phyloP scores from a whole-genome alignment of 306 rosid genomes.

The Vigna mungo region DNA sequence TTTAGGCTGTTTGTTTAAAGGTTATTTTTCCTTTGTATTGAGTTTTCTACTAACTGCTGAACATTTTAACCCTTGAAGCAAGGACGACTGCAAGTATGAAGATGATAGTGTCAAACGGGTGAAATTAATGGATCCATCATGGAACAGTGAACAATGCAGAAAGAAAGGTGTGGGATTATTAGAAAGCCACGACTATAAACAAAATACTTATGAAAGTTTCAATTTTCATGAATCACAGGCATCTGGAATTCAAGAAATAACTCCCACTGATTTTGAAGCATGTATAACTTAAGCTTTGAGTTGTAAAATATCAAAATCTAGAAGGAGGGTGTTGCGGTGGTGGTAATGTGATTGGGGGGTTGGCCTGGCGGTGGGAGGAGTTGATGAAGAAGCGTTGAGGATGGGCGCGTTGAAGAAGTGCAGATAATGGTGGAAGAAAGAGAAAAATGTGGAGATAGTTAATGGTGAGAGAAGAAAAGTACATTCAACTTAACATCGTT shows the following conservation, averaged over 20 bases:
- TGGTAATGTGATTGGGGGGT: too few species aligned
- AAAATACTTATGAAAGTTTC: slow-evolving; percentile 40
- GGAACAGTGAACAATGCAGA: slow-evolving; percentile 39
- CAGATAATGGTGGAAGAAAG: too few species aligned
- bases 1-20: slow-evolving; percentile 30
- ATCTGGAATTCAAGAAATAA: slow-evolving; percentile 72
- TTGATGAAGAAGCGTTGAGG: too few species aligned
- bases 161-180: slow-evolving; percentile 39
- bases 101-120: slow-evolving; percentile 42
- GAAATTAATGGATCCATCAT: slow-evolving; percentile 44
- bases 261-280: slow-evolving; percentile 59
- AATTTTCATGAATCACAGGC: slow-evolving; percentile 40
- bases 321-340: too few species aligned
- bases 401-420: too few species aligned
- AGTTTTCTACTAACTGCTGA: slow-evolving; percentile 29
- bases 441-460: too few species aligned
- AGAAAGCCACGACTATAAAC: slow-evolving; percentile 42
- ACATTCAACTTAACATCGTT: too few species aligned
- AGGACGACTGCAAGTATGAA: slow-evolving; percentile 47
- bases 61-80: slow-evolving; percentile 50
- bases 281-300: slow-evolving; percentile 36
- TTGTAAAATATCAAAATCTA: slow-evolving; percentile 27
- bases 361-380: too few species aligned
- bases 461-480: too few species aligned
- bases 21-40: slow-evolving; percentile 18